A percentile compares a stretch with the other conserved stretches of the same genome.
Evolutionary conservation across 768 basidiomycete genomes (phyloP).

Genomic region (Termitomyces sp.): DNA sequence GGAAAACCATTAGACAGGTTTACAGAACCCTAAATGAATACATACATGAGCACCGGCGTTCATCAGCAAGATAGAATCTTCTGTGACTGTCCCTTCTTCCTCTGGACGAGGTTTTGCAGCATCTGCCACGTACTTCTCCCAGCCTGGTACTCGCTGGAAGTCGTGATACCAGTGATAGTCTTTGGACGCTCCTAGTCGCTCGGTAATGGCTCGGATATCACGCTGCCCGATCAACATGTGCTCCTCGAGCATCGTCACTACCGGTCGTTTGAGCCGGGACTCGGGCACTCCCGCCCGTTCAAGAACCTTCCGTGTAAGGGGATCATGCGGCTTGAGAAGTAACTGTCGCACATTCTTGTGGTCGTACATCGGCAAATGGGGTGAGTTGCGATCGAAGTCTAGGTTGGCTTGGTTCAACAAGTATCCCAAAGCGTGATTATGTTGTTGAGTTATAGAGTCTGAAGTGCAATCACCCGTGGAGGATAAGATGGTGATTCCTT

Average conservation of each 20-base stretch:
- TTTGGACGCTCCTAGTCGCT: conserved; percentile 22
- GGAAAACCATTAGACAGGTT: background rate
- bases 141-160: conserved; percentile 24
- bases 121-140: conserved; percentile 24
- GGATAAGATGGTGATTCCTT: background rate
- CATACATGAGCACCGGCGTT: conserved; percentile 28
- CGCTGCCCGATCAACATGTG: conserved; percentile 25
- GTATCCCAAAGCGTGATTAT: conserved; percentile 23
- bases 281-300: conserved; percentile 24
- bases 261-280: conserved; percentile 24
- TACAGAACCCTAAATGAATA: background rate
- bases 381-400: conserved; percentile 20
- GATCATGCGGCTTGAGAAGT: conserved; percentile 22
- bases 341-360: conserved; percentile 25
- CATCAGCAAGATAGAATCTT: conserved; percentile 27
- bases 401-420: conserved; percentile 22
- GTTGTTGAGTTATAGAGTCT: conserved; percentile 26
- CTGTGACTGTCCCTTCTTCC: conserved; percentile 22
- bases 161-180: conserved; percentile 24
- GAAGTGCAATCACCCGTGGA: background rate
- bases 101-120: conserved; percentile 17
- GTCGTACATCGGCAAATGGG: conserved; percentile 19
- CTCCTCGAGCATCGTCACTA: conserved; percentile 28
- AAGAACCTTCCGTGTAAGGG: conserved; percentile 20
- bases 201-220: conserved; percentile 25